Evolutionary conservation across 148 eudicot species (phyloP).

Genomic region (Arctostaphylos glauca): DNA sequence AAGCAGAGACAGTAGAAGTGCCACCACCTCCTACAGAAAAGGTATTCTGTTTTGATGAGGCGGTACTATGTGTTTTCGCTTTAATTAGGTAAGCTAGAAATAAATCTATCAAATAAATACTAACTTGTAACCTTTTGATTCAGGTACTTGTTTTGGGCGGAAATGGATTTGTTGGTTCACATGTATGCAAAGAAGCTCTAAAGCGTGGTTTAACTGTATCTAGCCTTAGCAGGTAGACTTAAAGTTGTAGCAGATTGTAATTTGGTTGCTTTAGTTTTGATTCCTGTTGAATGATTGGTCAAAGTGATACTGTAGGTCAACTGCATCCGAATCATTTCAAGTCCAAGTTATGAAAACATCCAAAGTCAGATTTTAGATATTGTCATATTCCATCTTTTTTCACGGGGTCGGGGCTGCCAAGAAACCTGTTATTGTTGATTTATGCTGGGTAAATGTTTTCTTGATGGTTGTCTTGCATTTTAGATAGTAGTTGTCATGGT

Average conservation of each 20-base stretch:
- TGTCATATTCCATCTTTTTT: neutral
- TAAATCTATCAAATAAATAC: neutral
- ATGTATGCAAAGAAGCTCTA: constrained; percentile 57
- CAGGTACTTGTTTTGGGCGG: constrained; percentile 68
- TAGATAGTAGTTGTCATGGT: neutral
- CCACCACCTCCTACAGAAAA: constrained; percentile 60
- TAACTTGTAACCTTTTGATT: constrained; percentile 20
- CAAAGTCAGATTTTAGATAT: neutral
- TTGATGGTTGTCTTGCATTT: neutral
- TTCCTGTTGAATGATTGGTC: neutral
- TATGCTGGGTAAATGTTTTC: neutral
- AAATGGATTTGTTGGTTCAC: constrained; percentile 69
- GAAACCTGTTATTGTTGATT: neutral
- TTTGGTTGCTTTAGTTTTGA: neutral
- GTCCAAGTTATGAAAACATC: neutral
- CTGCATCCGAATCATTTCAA: neutral
- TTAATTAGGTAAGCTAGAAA: neutral
- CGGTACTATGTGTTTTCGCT: neutral
- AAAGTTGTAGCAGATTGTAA: neutral
- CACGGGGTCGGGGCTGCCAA: neutral
- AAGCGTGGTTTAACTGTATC: constrained; percentile 53
- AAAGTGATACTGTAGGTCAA: neutral
- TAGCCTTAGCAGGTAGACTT: constrained; percentile 57
- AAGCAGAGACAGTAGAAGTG: constrained; percentile 57
- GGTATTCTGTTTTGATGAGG: constrained; percentile 22